Evolutionary conservation across 768 basidiomycete species (phyloP), one percentile per base, ranked within the genome.

Genomic region (Mycena albidolilacea): DNA sequence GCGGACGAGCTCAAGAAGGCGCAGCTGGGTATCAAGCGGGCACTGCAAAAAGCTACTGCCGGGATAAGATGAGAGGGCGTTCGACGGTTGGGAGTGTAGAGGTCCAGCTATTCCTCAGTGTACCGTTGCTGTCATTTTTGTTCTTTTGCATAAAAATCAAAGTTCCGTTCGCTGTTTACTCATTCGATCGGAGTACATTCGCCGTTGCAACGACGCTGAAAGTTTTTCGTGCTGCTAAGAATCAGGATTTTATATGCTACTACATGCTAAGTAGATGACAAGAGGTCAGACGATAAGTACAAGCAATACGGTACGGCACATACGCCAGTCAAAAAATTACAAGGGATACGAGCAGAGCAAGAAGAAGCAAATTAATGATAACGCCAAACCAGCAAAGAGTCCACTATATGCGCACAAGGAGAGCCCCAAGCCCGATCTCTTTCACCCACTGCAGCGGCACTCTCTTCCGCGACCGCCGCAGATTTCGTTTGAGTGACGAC

Each of bases 1-100:
- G 91, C 92, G 67, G 98, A 99, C 82, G 96, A 99, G 84, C 91
- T 99, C 80, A 95, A 93, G 86, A 98, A 97, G 87, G 94, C 95
- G 71, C 96, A 98, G 84, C 90, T 99, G 76, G 88, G 91, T 81
- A 96, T 99, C 85, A 97, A 97, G 88, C 93, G 97, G 80, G 95
- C 97, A 73, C 90, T 99, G 82, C 97, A 98, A 89, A 99, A 99
- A 90, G 97, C 96, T 64, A 96, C 95, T 65, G 93, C 95, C 79
- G 93, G 95, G 75, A 91, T 95, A 82, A 93, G 95, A 87, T 95
- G 83, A 72, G 83, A 71, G 61, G 43, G 69, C 52, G 64, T 58
- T 21, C 38, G 37, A 44, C 48, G 64, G 72, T 59, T 54, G 65
- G 64, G 74, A 69, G 67, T 57, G 71, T 72, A 72, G 71, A 75